A percentile compares a stretch with the other conserved stretches of the same genome.
Evolutionary conservation across 805 yeast species (phyloP).

Genomic region (Tetrapisispora iriomotensis): DNA sequence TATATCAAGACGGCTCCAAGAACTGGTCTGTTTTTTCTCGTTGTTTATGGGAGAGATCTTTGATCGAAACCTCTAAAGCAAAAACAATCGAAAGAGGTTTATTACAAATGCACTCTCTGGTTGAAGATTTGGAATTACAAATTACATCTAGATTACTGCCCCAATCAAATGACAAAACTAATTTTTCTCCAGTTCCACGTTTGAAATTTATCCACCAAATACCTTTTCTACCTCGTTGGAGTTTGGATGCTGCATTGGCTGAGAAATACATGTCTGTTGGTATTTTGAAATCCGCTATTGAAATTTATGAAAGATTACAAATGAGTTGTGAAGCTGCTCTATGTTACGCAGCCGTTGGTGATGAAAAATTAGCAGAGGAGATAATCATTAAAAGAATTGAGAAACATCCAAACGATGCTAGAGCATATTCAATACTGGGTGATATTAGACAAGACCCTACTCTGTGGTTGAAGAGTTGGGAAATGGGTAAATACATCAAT

Average conservation of each 20-base stretch:
- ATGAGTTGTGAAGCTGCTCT: conserved; percentile 77
- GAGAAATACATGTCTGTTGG: conserved; percentile 82
- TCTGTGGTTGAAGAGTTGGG: conserved; percentile 84
- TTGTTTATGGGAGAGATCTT: conserved; percentile 83
- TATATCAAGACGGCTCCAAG: conserved; percentile 35
- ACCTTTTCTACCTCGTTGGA: conserved; percentile 77
- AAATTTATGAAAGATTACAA: conserved; percentile 71
- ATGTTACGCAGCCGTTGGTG: conserved; percentile 81
- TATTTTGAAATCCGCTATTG: conserved; percentile 75
- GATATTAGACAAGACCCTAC: conserved; percentile 70
- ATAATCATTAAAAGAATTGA: conserved; percentile 46
- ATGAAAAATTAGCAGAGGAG: conserved; percentile 53
- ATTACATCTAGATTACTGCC: conserved; percentile 49
- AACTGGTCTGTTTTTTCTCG: conserved; percentile 70
- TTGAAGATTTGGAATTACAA: conserved; percentile 74
- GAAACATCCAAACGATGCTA: conserved; percentile 60
- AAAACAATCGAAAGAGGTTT: conserved; percentile 91
- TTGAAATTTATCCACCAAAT: conserved; percentile 62
- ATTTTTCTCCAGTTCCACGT: conserved; percentile 38
- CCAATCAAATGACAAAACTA: conserved; percentile 26
- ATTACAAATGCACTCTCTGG: conserved; percentile 82
- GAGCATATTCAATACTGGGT: conserved; percentile 77
- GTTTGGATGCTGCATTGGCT: conserved; percentile 72
- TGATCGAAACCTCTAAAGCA: conserved; percentile 68
- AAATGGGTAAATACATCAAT: conserved; percentile 64